Conservation (phyloP, 345 rosid species). For the Eucalyptus pauciflora region DNA sequence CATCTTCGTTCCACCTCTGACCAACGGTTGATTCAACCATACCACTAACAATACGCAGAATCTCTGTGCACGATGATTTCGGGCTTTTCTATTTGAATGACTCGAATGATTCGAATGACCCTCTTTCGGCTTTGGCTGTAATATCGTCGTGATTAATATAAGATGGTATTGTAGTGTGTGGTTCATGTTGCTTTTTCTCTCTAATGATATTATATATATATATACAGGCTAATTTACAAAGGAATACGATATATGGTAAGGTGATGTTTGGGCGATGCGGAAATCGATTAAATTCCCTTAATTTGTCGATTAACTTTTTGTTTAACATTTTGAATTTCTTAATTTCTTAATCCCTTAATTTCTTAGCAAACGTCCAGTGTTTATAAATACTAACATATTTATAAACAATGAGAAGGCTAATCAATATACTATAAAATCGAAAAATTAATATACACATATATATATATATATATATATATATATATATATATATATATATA, state of each 20-base stretch:
- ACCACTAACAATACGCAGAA: not conserved
- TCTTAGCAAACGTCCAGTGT: not conserved
- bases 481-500: too few relatives aligned
- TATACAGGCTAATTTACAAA: not conserved
- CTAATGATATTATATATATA: too few relatives aligned
- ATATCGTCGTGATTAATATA: too few relatives aligned
- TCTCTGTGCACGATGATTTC: not conserved
- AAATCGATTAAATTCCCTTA: not conserved
- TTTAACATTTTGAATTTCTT: not conserved
- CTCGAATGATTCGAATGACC: not conserved
- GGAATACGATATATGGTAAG: not conserved
- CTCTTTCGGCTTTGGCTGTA: not conserved
- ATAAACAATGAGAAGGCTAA: not conserved
- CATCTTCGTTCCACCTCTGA: not conserved
- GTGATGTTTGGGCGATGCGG: not conserved
- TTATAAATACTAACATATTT: not conserved
- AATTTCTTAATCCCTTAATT: too few relatives aligned
- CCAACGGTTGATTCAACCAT: not conserved
- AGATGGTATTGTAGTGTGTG: not conserved
- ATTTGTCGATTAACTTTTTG: not conserved
- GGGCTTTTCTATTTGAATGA: not conserved
- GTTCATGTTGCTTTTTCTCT: not conserved
- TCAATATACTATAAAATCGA: not conserved
- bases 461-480: too few relatives aligned
- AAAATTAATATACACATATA: not conserved